Evolutionary conservation across 2,329 filamentous ascomycete genomes (phyloP).

Genomic region (Cladosporium velox): DNA sequence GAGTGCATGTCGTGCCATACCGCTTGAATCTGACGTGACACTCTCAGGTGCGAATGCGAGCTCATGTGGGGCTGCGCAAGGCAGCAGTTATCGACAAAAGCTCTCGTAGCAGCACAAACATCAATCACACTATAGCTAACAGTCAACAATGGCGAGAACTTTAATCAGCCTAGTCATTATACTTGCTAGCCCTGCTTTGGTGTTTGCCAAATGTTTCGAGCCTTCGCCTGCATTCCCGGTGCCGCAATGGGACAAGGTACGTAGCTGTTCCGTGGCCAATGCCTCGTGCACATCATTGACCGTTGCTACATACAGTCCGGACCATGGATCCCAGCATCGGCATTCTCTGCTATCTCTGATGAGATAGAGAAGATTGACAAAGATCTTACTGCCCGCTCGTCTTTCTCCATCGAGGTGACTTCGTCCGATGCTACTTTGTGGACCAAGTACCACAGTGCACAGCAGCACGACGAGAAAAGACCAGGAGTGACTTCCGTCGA

Average conservation of each 20-base stretch:
- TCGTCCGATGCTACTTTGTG: conserved; percentile 43
- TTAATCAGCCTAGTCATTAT: neutral
- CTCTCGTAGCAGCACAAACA: neutral
- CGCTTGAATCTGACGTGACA: neutral
- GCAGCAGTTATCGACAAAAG: neutral
- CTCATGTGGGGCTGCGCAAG: neutral
- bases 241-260: conserved; percentile 33
- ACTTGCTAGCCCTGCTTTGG: neutral
- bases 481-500: conserved; percentile 41
- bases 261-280: neutral
- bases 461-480: conserved; percentile 39
- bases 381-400: conserved; percentile 37
- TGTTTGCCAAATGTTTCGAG: conserved; percentile 37
- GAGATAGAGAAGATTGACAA: conserved; percentile 34
- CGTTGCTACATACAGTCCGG: neutral
- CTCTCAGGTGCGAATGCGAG: neutral
- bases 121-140: neutral
- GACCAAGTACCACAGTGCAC: conserved; percentile 43
- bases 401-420: conserved; percentile 46
- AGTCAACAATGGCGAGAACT: neutral
- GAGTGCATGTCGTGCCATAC: neutral
- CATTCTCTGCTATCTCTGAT: conserved; percentile 36
- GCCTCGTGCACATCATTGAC: neutral
- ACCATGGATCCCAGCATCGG: conserved; percentile 24
- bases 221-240: conserved; percentile 43